Base-by-base conservation (phyloP, 2,329 filamentous ascomycete species). In the Calonectria pteridis region DNA sequence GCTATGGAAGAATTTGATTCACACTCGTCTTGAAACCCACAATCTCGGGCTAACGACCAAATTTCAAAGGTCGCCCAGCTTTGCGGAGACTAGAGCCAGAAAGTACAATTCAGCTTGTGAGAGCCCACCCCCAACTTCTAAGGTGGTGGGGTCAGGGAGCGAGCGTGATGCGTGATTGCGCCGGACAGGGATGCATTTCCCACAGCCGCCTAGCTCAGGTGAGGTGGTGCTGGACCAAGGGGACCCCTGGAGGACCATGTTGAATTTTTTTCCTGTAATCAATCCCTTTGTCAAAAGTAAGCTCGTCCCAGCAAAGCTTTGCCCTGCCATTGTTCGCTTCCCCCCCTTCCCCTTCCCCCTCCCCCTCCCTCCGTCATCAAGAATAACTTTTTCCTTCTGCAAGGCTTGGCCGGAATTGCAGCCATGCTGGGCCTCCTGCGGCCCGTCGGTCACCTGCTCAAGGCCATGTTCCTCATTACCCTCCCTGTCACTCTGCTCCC, bases 401-500 rank as follows among this genome's bases (percentile, higher is more conserved):
- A 62, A 40, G 55, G 55, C 55, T 40, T 29, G 29, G 55, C 55
- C 55, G 35, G 33, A 40, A 40, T 62, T 37, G 55, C 35, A 62
- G 43, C 26, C 26, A 53, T 43, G 67, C 23, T 69, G 33, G 43
- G 55, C 33, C 31, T 49, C 28, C 31, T 72, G n/a, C 53, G 70
- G 26, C 70, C 55, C 9, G 26, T 58, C 37, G 29, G 59, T 50
- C 23, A 49, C 28, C 35, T 70, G 26, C 29, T 70, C 11, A 70
- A 63, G 31, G 37, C 35, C 14, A 37, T 73, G 35, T 33, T 70
- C 29, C 26, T 70, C 49, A 70, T 70, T 11, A 66, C 59, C 23
- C 51, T 73, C 16, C 71, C 67, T 28, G 59, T 67, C 49, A 73
- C 71, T 7, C 37, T 66, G 20, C 37, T 73, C 4, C 71, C 71